phyloP scores from a whole-genome alignment of 805 yeast species.

The Lachancea nothofagi region DNA sequence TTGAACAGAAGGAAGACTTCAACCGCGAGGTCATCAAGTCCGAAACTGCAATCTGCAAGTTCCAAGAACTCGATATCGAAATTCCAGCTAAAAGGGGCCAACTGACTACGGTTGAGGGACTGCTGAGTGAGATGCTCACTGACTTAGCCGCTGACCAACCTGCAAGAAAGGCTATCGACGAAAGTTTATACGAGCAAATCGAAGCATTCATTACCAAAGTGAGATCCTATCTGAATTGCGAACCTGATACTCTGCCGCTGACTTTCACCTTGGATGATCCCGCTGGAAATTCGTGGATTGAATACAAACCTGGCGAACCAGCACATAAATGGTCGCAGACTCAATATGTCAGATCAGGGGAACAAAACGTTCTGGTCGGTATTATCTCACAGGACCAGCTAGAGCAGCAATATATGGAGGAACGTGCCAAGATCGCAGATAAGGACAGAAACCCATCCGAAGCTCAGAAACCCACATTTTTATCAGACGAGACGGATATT shows the following conservation, averaged over 20 bases:
- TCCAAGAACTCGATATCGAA: conserved; percentile 81
- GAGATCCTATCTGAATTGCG: conserved; percentile 55
- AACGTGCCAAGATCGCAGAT: conserved; percentile 31
- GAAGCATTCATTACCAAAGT: conserved; percentile 62
- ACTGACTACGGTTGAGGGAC: conserved; percentile 86
- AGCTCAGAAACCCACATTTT: conserved; percentile 41
- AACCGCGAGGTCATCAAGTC: conserved; percentile 89
- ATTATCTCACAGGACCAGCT: conserved; percentile 58
- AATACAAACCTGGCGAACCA: conserved; percentile 78
- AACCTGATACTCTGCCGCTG: conserved; percentile 63
- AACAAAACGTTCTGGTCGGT: conserved; percentile 82
- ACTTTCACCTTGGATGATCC: conserved; percentile 86
- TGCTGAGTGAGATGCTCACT: conserved; percentile 73
- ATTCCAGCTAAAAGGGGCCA: conserved; percentile 95
- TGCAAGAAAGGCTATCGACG: conserved; percentile 66
- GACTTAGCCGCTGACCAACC: conserved; percentile 81
- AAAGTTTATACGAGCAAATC: conserved; percentile 71
- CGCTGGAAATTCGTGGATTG: conserved; percentile 96
- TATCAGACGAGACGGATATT: conserved; percentile 69
- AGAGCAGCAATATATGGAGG: conserved; percentile 35
- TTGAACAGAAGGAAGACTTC: conserved; percentile 68
- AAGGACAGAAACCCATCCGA: conserved; percentile 34
- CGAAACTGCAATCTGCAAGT: conserved; percentile 75
- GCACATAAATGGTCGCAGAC: conserved; percentile 84
- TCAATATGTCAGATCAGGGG: conserved; percentile 79